These are phyloP conservation scores for Athelia sp. DNA, from an alignment of 1,284 basidiomycete genomes.

Conservation along the genomic window DNA sequence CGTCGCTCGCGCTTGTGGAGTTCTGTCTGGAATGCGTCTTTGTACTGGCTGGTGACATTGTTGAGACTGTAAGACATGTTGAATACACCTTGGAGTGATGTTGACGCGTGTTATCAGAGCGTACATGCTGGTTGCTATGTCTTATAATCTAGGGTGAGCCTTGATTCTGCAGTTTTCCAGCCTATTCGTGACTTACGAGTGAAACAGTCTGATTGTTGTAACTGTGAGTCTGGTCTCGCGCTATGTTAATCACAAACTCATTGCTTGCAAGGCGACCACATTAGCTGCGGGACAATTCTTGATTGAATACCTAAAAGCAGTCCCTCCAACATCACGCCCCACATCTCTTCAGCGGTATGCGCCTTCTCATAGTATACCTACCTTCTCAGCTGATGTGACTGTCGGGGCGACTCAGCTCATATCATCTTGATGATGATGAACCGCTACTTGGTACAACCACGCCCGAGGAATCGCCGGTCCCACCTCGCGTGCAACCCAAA, in stretches of 20 bases:
- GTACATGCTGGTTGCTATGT: slow-evolving; percentile 67
- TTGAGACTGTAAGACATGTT: slow-evolving; percentile 49
- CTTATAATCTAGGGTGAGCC: slow-evolving; percentile 58
- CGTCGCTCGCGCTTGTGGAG: slow-evolving; percentile 35
- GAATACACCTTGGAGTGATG: not conserved
- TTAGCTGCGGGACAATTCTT: slow-evolving; percentile 51
- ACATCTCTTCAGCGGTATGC: too few relatives aligned
- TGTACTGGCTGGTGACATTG: slow-evolving; percentile 54
- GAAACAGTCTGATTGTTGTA: slow-evolving; percentile 44
- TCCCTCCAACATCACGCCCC: slow-evolving; percentile 12
- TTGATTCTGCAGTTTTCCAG: not conserved
- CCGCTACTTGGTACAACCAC: slow-evolving; percentile 26
- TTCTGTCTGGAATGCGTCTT: slow-evolving; percentile 45
- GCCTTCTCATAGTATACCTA: too few relatives aligned
- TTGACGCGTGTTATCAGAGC: slow-evolving; percentile 25
- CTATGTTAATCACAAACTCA: not conserved
- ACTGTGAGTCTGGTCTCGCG: slow-evolving; percentile 34
- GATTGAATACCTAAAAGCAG: slow-evolving; percentile 41
- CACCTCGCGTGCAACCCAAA: not conserved
- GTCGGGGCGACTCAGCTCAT: slow-evolving; percentile 8
- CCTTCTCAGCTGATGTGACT: too few relatives aligned
- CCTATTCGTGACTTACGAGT: too few relatives aligned
- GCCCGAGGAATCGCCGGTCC: slow-evolving; percentile 15
- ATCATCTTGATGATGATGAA: slow-evolving; percentile 15
- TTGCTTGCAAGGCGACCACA: slow-evolving; percentile 37